Percentiles rank a stretch among this genome's conserved stretches.
These are phyloP conservation scores for Tuber borchii DNA, from an alignment of 495 filamentous ascomycete species.

Conservation along the genomic window DNA sequence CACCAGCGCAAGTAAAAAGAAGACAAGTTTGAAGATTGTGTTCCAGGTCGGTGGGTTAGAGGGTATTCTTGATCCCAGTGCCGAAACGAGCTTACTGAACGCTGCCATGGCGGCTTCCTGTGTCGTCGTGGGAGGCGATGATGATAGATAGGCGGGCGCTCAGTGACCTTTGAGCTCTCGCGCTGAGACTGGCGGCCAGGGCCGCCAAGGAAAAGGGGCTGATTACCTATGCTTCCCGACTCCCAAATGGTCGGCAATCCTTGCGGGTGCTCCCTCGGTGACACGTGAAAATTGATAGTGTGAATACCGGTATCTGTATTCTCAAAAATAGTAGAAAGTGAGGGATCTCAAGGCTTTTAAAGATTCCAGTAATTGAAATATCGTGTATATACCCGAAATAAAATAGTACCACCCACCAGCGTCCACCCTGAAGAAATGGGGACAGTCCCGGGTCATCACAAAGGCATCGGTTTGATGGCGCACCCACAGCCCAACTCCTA, in stretches of 20 bases:
- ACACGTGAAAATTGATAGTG: background rate
- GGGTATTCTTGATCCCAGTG: background rate
- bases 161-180: background rate
- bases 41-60: slow-evolving; percentile 17
- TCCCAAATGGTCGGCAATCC: background rate
- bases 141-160: background rate
- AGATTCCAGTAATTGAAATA: background rate
- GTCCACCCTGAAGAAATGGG: background rate
- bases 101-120: slow-evolving; percentile 15
- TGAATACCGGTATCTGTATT: background rate
- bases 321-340: background rate
- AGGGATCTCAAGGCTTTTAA: background rate
- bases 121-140: background rate
- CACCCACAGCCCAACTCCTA: background rate
- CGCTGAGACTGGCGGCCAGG: background rate
- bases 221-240: background rate
- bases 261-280: background rate
- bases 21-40: slow-evolving; percentile 20
- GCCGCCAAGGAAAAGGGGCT: background rate
- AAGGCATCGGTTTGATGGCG: background rate
- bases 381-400: background rate
- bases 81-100: slow-evolving; percentile 23
- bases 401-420: background rate
- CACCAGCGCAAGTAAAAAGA: slow-evolving; percentile 49
- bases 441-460: background rate